Conservation (phyloP, 495 filamentous ascomycete species). For the Recurvomyces mirabilis region DNA sequence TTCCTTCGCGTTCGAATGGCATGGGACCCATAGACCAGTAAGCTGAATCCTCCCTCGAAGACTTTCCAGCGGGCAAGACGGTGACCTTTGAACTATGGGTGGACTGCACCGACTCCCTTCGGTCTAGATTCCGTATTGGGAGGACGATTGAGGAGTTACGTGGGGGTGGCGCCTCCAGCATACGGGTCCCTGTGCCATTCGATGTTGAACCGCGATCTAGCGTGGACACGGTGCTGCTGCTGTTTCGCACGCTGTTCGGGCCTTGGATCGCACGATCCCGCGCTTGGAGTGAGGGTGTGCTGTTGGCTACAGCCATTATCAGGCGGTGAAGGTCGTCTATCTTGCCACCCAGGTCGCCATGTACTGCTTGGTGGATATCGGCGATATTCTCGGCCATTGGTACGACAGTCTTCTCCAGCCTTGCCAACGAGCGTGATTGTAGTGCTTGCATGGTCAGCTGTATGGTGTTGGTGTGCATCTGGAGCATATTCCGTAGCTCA, state of each 20-base stretch:
- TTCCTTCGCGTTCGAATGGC: slow-evolving; percentile 2
- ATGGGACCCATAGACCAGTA: slow-evolving; percentile 6
- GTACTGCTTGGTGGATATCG: slow-evolving; percentile 24
- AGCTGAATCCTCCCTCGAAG: slow-evolving; percentile 4
- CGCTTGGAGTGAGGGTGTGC: slow-evolving; percentile 10
- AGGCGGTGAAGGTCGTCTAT: slow-evolving; percentile 29
- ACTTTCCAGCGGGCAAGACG: background rate
- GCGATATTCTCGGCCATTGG: slow-evolving; percentile 30
- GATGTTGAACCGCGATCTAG: background rate
- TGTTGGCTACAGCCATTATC: slow-evolving; percentile 24
- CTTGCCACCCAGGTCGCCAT: slow-evolving; percentile 24
- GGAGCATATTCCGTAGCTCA: slow-evolving; percentile 27
- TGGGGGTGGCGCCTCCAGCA: slow-evolving; percentile 6
- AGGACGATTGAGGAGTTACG: background rate
- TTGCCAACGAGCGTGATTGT: slow-evolving; percentile 28
- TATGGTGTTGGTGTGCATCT: slow-evolving; percentile 31
- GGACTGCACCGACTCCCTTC: background rate
- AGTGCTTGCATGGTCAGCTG: slow-evolving; percentile 29
- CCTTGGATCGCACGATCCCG: slow-evolving; percentile 6
- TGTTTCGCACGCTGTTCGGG: slow-evolving; percentile 1
- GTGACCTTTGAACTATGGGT: background rate
- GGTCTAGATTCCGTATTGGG: background rate
- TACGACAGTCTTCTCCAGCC: slow-evolving; percentile 26
- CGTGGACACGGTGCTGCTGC: slow-evolving; percentile 5
- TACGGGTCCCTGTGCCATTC: background rate